phyloP scores from a whole-genome alignment of 148 eudicot species.

The Fallopia convolvulus region DNA sequence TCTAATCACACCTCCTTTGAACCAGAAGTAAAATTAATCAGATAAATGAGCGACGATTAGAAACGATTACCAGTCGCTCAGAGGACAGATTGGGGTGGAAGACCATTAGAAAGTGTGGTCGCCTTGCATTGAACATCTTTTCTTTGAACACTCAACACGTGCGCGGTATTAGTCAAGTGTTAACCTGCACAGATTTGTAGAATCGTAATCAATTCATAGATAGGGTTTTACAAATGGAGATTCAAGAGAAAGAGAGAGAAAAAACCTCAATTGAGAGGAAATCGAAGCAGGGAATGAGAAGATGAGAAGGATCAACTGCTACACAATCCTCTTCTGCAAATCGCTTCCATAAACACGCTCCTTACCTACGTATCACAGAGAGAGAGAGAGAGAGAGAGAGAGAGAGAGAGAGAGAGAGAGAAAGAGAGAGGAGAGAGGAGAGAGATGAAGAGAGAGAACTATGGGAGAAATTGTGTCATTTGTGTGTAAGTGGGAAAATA shows the following conservation, averaged over 20 bases:
- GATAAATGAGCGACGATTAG: neutral
- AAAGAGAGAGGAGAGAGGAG: neutral
- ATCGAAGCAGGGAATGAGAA: neutral
- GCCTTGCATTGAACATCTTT: conserved; percentile 9
- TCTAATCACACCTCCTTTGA: neutral
- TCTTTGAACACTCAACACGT: neutral
- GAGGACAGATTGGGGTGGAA: conserved; percentile 5
- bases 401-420: neutral
- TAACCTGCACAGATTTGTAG: neutral
- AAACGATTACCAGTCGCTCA: conserved; percentile 3
- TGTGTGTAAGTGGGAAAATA: too few species aligned
- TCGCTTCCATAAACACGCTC: neutral
- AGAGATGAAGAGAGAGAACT: neutral
- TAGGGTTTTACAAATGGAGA: neutral
- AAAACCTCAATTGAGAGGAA: neutral
- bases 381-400: too few species aligned
- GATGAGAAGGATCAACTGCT: neutral
- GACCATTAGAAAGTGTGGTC: neutral
- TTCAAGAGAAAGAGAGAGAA: neutral
- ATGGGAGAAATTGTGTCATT: neutral
- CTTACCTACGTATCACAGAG: neutral
- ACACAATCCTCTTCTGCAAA: neutral
- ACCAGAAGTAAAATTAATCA: neutral
- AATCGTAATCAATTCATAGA: too few species aligned
- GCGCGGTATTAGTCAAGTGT: neutral